Conservation (phyloP, 2,329 filamentous ascomycete genomes). For the Thermoascus crustaceus region DNA sequence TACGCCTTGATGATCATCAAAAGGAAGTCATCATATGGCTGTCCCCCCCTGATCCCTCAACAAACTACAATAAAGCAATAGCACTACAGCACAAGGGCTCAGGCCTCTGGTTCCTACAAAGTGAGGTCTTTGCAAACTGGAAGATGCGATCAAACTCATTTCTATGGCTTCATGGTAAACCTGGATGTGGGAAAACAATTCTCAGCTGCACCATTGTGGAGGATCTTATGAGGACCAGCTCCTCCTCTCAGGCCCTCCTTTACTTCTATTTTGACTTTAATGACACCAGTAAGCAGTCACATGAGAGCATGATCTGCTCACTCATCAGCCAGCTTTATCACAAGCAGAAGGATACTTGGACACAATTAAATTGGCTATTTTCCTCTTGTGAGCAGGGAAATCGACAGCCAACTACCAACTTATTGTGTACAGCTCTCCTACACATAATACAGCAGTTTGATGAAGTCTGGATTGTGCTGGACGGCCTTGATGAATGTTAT, state of each 20-base stretch:
- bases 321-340: conserved; percentile 4
- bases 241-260: conserved; percentile 2
- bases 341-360: neutral
- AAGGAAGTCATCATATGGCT: conserved; percentile 1
- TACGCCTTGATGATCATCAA: neutral
- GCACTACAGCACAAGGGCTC: conserved; percentile 5
- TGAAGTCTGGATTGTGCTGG: conserved; percentile 9
- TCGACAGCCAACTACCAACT: conserved; percentile 4
- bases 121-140: conserved; percentile 9
- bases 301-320: conserved; percentile 9
- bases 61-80: conserved; percentile 8
- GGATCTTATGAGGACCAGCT: neutral
- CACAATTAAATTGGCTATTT: conserved; percentile 1
- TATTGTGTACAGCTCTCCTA: conserved; percentile 1
- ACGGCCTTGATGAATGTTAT: conserved; percentile 14
- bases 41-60: conserved; percentile 7
- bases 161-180: conserved; percentile 34
- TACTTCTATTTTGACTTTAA: conserved; percentile 16
- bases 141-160: conserved; percentile 18
- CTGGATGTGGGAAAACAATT: conserved; percentile 36
- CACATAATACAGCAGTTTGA: conserved; percentile 1
- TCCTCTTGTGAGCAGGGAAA: conserved; percentile 4
- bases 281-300: conserved; percentile 9
- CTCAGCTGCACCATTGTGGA: conserved; percentile 19
- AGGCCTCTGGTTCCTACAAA: conserved; percentile 10